phyloP scores from a whole-genome alignment of 78 protist species.

The Tieghemostelium lacteum region DNA sequence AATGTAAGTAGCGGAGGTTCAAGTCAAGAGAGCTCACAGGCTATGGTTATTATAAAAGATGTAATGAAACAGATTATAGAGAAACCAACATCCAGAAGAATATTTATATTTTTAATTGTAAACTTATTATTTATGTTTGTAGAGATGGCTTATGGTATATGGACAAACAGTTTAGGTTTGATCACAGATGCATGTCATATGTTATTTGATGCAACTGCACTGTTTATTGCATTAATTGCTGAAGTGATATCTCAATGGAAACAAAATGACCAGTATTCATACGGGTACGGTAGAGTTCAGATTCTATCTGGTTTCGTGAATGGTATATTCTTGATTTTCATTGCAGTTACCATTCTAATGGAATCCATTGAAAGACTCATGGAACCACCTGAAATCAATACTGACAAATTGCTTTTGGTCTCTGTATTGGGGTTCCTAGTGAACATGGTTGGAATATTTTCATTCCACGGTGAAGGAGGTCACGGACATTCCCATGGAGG shows the following conservation, averaged over 20 bases:
- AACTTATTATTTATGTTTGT: constrained; percentile 93
- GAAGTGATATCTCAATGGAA: constrained; percentile 88
- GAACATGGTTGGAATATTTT: constrained; percentile 93
- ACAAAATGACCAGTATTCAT: constrained; percentile 75
- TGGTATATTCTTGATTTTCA: constrained; percentile 90
- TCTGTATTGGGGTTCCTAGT: constrained; percentile 94
- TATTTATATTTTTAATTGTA: constrained; percentile 88
- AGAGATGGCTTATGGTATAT: constrained; percentile 94
- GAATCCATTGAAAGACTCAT: constrained; percentile 90
- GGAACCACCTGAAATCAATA: constrained; percentile 90
- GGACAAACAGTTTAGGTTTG: constrained; percentile 94
- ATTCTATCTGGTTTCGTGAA: constrained; percentile 95
- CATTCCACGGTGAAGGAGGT: constrained; percentile 88
- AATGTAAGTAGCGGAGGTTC: neutral
- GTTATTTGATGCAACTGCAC: constrained; percentile 95
- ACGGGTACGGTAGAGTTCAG: constrained; percentile 93
- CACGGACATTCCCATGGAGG: constrained; percentile 74
- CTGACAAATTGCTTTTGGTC: constrained; percentile 90
- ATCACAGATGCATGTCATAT: constrained; percentile 97
- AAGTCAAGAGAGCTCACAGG: neutral
- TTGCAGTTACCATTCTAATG: constrained; percentile 86
- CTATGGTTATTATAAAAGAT: constrained; percentile 20
- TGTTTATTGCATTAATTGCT: constrained; percentile 92
- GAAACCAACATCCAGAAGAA: constrained; percentile 78
- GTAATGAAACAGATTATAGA: constrained; percentile 48